Percentiles rank a stretch among this genome's conserved stretches.
phyloP scores from a whole-genome alignment of 129 eudicot genomes.

The Helianthus annuus region DNA sequence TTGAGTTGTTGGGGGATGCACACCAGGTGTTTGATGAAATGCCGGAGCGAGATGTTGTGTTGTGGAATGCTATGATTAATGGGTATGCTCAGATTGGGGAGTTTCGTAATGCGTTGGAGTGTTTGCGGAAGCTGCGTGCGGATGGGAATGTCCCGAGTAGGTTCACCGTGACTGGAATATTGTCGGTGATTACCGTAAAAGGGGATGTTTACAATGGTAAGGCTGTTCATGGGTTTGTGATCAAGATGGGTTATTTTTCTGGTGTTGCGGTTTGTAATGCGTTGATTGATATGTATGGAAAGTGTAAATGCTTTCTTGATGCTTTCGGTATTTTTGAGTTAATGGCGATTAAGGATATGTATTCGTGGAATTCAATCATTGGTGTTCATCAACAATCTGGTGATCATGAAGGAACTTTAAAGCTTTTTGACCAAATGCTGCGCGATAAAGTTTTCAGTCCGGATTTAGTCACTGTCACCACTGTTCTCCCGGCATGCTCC shows the following conservation, averaged over 20 bases:
- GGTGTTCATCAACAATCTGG: conserved; percentile 68
- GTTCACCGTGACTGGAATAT: conserved; percentile 65
- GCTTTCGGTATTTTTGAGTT: conserved; percentile 42
- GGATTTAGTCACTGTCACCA: conserved; percentile 76
- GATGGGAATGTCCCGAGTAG: conserved; percentile 44
- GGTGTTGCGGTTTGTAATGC: conserved; percentile 61
- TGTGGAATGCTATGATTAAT: conserved; percentile 82
- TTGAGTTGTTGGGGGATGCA: conserved; percentile 53
- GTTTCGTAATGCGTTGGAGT: conserved; percentile 39
- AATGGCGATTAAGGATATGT: conserved; percentile 58
- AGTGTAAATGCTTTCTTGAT: conserved; percentile 49
- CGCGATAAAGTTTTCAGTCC: conserved; percentile 46
- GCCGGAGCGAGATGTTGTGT: conserved; percentile 63
- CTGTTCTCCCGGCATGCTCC: conserved; percentile 75
- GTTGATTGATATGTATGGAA: conserved; percentile 77
- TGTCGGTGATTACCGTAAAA: conserved; percentile 48
- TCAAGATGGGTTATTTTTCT: conserved; percentile 58
- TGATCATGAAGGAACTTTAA: conserved; percentile 59
- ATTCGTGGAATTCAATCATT: conserved; percentile 74
- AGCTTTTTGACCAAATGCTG: conserved; percentile 55
- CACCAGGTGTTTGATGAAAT: conserved; percentile 60
- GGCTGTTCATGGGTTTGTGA: conserved; percentile 57
- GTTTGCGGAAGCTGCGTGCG: conserved; percentile 46
- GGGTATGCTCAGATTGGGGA: conserved; percentile 68
- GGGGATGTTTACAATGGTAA: conserved; percentile 58